Evolutionary conservation across 108 stramenopile genomes (phyloP).

Genomic region (Mayamaea pseudoterrestris): DNA sequence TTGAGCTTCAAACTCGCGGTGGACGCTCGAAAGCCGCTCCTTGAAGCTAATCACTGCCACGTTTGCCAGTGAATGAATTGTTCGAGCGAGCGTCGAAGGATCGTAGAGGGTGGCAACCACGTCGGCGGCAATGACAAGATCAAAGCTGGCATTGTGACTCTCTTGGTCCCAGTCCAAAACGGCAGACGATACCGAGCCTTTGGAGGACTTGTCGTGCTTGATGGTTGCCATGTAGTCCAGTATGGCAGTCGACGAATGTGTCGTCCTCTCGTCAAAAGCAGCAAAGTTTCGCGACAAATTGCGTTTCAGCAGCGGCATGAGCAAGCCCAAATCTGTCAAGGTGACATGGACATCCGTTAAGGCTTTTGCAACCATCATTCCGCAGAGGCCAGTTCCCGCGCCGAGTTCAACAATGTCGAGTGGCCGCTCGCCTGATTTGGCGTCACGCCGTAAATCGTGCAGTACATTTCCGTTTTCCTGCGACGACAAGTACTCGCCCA

Average conservation of each 20-base stretch:
- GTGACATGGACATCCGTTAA: constrained; percentile 26
- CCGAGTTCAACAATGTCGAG: constrained; percentile 54
- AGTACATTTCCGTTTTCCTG: too few relatives aligned
- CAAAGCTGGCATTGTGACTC: constrained; percentile 24
- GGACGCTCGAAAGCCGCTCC: constrained; percentile 36
- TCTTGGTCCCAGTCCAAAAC: constrained; percentile 42
- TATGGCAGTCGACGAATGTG: neutral
- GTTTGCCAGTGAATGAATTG: constrained; percentile 31
- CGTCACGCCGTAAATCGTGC: too few relatives aligned
- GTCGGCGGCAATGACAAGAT: constrained; percentile 69
- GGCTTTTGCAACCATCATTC: constrained; percentile 45
- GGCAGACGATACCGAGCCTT: constrained; percentile 12
- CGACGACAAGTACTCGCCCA: constrained; percentile 55
- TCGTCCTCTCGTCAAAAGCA: neutral
- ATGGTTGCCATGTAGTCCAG: constrained; percentile 1
- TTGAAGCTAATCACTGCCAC: constrained; percentile 56
- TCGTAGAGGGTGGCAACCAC: constrained; percentile 70
- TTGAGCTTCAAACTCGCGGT: constrained; percentile 38
- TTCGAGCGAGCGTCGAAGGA: constrained; percentile 46
- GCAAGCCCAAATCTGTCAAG: constrained; percentile 57
- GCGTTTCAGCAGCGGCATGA: constrained; percentile 37
- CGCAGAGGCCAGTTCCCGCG: constrained; percentile 64
- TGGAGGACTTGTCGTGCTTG: too few relatives aligned
- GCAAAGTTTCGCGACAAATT: constrained; percentile 33
- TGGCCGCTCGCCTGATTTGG: too few relatives aligned